Conservation (phyloP, 768 basidiomycete genomes). For the Macrocybe gigantea region DNA sequence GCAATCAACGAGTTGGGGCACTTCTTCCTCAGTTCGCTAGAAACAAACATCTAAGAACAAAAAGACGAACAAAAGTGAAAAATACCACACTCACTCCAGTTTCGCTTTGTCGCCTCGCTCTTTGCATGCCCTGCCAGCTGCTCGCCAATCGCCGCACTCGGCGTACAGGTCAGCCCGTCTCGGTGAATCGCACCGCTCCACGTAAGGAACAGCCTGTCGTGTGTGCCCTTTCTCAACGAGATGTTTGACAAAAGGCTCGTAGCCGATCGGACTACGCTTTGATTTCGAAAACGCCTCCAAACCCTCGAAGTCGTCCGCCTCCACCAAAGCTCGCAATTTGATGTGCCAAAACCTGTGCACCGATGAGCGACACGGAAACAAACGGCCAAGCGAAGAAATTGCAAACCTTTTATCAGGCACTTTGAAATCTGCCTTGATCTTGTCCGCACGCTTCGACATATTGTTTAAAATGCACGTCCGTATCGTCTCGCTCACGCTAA, state of each 20-base stretch:
- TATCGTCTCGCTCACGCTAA: slow-evolving; percentile 86
- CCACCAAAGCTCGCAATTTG: slow-evolving; percentile 79
- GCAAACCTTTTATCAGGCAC: slow-evolving; percentile 89
- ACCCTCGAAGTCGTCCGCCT: slow-evolving; percentile 78
- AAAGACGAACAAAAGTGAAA: neutral
- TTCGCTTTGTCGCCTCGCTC: slow-evolving; percentile 81
- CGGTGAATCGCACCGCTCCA: slow-evolving; percentile 78
- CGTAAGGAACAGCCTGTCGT: slow-evolving; percentile 74
- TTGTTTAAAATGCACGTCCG: slow-evolving; percentile 70
- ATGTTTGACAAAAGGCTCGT: slow-evolving; percentile 83
- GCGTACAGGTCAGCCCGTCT: slow-evolving; percentile 85
- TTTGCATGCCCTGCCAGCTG: slow-evolving; percentile 86
- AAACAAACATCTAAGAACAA: slow-evolving; percentile 4
- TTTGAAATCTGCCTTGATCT: slow-evolving; percentile 83
- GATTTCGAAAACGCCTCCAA: slow-evolving; percentile 83
- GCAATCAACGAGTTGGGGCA: slow-evolving; percentile 79
- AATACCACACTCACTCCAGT: slow-evolving; percentile 60
- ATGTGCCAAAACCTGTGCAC: slow-evolving; percentile 85
- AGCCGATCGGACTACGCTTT: slow-evolving; percentile 91
- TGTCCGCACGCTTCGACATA: slow-evolving; percentile 85
- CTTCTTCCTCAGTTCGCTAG: slow-evolving; percentile 62
- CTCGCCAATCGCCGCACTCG: slow-evolving; percentile 84
- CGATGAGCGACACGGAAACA: neutral
- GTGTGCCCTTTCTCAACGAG: slow-evolving; percentile 67
- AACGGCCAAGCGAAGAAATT: neutral